Percentiles rank a stretch among this genome's conserved stretches.
These are phyloP conservation scores for Ceratocystis variospora DNA, from an alignment of 2,329 filamentous ascomycete genomes.

Conservation along the genomic window DNA sequence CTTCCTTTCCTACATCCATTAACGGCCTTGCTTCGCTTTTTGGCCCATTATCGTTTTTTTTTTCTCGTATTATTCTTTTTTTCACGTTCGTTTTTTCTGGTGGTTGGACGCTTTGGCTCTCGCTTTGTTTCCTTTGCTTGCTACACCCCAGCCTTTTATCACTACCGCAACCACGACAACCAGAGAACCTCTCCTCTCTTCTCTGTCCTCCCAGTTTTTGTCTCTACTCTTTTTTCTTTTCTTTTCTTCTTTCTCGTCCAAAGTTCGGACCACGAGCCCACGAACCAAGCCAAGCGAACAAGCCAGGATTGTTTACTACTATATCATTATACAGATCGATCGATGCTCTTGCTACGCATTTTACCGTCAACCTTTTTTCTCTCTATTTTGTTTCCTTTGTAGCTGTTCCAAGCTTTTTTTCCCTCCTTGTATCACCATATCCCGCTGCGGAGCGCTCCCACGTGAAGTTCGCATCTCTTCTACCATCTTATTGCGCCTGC, in stretches of 20 bases:
- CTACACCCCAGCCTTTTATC: conserved; percentile 13
- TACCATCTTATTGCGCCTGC: background rate
- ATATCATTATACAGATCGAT: background rate
- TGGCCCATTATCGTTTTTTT: background rate
- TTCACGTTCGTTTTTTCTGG: background rate
- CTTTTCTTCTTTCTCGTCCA: background rate
- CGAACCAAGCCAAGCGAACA: background rate
- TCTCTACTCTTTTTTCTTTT: background rate
- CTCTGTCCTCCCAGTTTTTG: background rate
- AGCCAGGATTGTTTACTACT: conserved; percentile 10
- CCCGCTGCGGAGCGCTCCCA: too few species aligned
- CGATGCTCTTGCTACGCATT: background rate
- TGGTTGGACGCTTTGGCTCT: conserved; percentile 14
- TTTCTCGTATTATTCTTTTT: background rate
- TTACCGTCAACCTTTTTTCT: background rate
- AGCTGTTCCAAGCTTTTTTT: conserved; percentile 2
- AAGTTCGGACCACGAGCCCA: background rate
- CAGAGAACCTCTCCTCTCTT: background rate
- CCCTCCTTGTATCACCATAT: background rate
- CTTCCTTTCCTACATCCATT: too few species aligned
- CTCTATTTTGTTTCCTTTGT: conserved; percentile 4
- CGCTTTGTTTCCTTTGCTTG: background rate
- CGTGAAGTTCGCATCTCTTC: background rate
- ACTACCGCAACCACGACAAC: conserved; percentile 13
- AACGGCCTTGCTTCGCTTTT: background rate